Base-by-base conservation (phyloP, 2,329 filamentous ascomycete species). In the Colletotrichum orchidophilum region DNA sequence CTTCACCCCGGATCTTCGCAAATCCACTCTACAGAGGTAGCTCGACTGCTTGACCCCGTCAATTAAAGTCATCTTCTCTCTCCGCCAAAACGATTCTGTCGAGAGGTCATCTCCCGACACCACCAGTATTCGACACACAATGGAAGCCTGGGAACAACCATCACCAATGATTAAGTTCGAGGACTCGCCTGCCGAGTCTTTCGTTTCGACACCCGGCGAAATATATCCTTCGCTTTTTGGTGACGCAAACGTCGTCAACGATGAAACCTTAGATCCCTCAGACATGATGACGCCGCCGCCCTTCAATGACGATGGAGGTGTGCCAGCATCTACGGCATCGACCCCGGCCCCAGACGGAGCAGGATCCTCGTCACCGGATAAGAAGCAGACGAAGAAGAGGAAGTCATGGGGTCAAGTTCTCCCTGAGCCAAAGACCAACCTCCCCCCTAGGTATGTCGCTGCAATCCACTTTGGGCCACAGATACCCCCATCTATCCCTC, bases 381-480 rank as follows among this genome's bases (percentile, higher is more conserved):
- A 93, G 87, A 96, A 94, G 85, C 87, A 89, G 1, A 84, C 88
- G 42, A 98, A 98, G 90, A 98, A 98, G 90, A 89, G 96, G 78
- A 99, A 98, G 85, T 98, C 96, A 59, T 99, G 96, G 96, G 96
- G 96, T 60, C 96, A 99, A 83, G 94, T 97, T 81, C 91, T 98
- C 50, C 96, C 96, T 21, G 94, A 97, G 79, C 96, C 96, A 53
- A 98, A 98, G 88, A 98, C 96, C 35, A 97, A 96, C 79, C 90
- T 98, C 8, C 96, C 96, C 72, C 96, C 96, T 49, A 92, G 95
- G 92, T 94, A 90, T 78, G 85, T 73, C 42, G 18, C 39, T 8
- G 9, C 7, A n/a, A 18, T 3, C 54, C 73, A 49, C 27, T 60
- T 26, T 1, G 59, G 66, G 33, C 66, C 21, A 50, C 27, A 35